phyloP scores from a whole-genome alignment of 257 asterid genomes.

The Primulina huaijiensis region DNA sequence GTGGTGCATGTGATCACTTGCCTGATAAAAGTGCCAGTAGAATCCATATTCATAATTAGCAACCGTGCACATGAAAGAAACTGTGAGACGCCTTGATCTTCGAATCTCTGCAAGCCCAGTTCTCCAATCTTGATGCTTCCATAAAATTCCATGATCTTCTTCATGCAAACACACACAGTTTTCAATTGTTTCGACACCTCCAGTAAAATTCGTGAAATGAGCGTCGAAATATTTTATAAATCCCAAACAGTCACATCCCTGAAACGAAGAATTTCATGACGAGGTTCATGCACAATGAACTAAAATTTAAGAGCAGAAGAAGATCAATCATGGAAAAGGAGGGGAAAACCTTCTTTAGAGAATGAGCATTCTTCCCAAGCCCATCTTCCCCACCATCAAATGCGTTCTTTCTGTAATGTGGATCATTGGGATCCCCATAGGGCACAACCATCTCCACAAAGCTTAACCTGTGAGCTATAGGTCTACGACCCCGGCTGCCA shows the following conservation, averaged over 20 bases:
- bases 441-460: conserved; percentile 46
- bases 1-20: conserved; percentile 27
- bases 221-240: conserved; percentile 85
- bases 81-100: conserved; percentile 93
- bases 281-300: conserved; percentile 23
- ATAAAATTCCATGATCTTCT: conserved; percentile 91
- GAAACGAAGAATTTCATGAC: conserved; percentile 21
- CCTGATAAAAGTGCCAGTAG: conserved; percentile 99
- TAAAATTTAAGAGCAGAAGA: conserved; percentile 11
- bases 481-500: conserved; percentile 95
- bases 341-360: conserved; percentile 74
- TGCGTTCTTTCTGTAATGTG: conserved; percentile 95
- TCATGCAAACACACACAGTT: conserved; percentile 98
- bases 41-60: conserved; percentile 97
- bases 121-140: conserved; percentile 99
- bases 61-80: conserved; percentile 89
- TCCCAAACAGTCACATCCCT: conserved; percentile 99
- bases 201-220: conserved; percentile 81
- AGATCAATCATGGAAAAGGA: conserved; percentile 12
- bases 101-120: conserved; percentile 92
- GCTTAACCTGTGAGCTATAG: conserved; percentile 83
- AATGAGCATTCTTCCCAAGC: conserved; percentile 91
- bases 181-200: conserved; percentile 92
- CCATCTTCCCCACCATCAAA: conserved; percentile 99
- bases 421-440: conserved; percentile 81